phyloP scores from a whole-genome alignment of 805 yeast species.

The Starmerella scarabaei region DNA sequence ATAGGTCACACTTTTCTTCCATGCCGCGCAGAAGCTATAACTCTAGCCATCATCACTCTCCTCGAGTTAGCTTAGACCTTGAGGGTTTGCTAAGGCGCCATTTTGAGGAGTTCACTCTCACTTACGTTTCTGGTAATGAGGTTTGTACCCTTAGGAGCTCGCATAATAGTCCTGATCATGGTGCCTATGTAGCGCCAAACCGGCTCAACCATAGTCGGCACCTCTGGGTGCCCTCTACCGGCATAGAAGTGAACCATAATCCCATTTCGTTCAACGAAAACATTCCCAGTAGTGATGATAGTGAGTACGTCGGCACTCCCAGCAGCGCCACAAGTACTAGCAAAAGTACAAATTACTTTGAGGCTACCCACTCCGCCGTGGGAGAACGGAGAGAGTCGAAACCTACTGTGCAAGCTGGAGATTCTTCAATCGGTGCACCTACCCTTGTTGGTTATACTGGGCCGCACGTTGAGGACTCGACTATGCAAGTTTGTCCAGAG shows the following conservation, averaged over 20 bases:
- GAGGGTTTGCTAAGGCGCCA: background rate
- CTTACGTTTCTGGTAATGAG: background rate
- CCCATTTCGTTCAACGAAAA: background rate
- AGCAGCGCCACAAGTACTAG: background rate
- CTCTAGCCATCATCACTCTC: background rate
- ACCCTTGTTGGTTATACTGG: background rate
- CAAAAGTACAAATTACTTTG: background rate
- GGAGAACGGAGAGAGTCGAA: too few species aligned
- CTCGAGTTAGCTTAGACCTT: background rate
- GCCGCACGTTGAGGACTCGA: background rate
- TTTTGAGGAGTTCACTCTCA: conserved; percentile 1
- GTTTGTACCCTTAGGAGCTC: background rate
- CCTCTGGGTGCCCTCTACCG: too few species aligned
- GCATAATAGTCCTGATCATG: too few species aligned
- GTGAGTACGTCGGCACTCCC: background rate
- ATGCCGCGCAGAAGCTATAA: background rate
- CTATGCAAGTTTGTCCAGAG: background rate
- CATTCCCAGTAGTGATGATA: background rate
- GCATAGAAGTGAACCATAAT: too few species aligned
- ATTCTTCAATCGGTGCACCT: too few species aligned
- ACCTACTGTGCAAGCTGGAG: too few species aligned
- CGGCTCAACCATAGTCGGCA: too few species aligned
- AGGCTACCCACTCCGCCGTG: too few species aligned
- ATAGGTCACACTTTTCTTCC: too few species aligned
- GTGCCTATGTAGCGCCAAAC: too few species aligned